Conservation (phyloP, 169 alveolate genomes). For the Perkinsus olseni region DNA sequence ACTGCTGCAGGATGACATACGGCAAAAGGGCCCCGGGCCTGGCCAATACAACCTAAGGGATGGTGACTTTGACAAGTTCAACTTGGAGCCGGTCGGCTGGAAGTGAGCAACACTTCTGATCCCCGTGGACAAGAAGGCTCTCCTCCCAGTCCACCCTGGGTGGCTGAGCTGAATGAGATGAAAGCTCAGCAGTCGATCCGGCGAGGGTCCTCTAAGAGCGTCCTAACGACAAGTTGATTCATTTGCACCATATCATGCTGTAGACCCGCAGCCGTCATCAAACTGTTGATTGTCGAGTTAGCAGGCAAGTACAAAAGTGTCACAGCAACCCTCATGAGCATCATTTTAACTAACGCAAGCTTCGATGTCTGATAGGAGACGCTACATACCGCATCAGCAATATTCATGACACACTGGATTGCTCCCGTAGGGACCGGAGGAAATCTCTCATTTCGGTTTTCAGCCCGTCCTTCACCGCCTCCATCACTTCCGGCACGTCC, state of each 20-base stretch:
- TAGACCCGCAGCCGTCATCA: background rate
- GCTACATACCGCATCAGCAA: background rate
- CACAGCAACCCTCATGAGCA: no score
- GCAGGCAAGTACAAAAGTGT: no score
- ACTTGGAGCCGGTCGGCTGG: background rate
- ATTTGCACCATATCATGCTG: background rate
- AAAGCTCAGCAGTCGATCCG: background rate
- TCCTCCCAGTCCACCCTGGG: background rate
- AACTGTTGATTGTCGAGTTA: no score
- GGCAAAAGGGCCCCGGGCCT: background rate
- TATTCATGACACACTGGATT: background rate
- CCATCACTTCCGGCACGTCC: no score
- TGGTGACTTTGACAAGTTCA: background rate
- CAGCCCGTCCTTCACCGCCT: background rate
- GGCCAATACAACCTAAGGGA: background rate
- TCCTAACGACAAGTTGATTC: background rate
- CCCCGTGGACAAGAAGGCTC: background rate
- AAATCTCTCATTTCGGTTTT: background rate
- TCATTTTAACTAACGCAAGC: background rate
- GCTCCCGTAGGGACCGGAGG: background rate
- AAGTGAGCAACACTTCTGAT: background rate
- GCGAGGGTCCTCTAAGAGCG: background rate
- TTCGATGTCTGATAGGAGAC: background rate
- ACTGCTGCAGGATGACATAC: background rate
- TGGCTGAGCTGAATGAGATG: background rate